Conservation (phyloP, 2,329 filamentous ascomycete species). For the Didymella arachidicola region DNA sequence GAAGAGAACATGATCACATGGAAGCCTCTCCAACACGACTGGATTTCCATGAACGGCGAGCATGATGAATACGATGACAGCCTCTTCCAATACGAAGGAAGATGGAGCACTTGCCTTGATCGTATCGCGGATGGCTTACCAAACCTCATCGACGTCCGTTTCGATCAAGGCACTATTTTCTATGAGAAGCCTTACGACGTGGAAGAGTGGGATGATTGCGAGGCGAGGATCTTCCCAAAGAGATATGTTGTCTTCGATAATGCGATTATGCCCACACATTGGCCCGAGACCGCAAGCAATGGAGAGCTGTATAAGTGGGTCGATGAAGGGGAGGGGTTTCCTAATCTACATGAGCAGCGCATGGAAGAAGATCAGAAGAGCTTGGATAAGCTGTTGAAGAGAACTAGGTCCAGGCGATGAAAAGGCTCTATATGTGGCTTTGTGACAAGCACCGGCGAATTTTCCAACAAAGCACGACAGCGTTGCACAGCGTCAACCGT, state of each 20-base stretch:
- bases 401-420: neutral
- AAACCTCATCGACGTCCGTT: conserved; percentile 1
- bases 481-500: too few relatives aligned
- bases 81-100: neutral
- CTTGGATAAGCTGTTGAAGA: conserved; percentile 10
- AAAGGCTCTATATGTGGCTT: neutral
- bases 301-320: conserved; percentile 4
- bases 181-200: neutral
- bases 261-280: conserved; percentile 19
- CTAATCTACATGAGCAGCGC: conserved; percentile 6
- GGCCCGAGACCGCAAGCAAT: conserved; percentile 9
- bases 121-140: conserved; percentile 1
- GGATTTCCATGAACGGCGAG: neutral
- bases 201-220: neutral
- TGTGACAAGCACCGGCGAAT: too few relatives aligned
- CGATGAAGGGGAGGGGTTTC: conserved; percentile 2
- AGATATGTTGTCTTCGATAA: conserved; percentile 20
- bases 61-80: neutral
- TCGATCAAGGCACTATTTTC: neutral
- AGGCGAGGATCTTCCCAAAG: conserved; percentile 6
- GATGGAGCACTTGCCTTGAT: neutral
- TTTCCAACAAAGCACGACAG: too few relatives aligned
- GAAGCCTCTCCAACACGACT: neutral
- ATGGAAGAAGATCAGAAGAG: conserved; percentile 18
- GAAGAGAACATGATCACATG: conserved; percentile 1